phyloP scores from a whole-genome alignment of 345 rosid genomes.

The Linum usitatissimum region DNA sequence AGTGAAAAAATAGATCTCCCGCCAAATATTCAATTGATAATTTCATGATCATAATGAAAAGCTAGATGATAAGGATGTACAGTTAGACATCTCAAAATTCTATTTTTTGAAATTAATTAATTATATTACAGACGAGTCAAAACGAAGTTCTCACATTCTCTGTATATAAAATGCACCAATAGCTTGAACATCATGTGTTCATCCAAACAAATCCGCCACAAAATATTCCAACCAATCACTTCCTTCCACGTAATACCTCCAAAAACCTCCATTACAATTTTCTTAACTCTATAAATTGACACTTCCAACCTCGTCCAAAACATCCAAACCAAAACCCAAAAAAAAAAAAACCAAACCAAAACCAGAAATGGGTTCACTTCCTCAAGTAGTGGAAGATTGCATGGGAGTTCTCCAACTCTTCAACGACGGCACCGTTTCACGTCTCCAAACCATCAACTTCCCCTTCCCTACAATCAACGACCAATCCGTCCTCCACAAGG shows the following conservation, averaged over 20 bases:
- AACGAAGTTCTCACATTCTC: too few species aligned
- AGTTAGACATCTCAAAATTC: too few species aligned
- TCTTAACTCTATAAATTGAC: background rate
- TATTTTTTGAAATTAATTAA: too few species aligned
- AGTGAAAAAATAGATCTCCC: too few species aligned
- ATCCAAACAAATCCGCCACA: background rate
- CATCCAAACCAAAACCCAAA: background rate
- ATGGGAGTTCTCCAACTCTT: slow-evolving; percentile 49
- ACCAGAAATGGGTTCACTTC: slow-evolving; percentile 8
- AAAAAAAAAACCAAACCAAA: too few species aligned
- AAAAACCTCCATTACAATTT: background rate
- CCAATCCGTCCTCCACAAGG: slow-evolving; percentile 39
- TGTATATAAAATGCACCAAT: background rate
- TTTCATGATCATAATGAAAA: too few species aligned
- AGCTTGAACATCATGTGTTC: background rate
- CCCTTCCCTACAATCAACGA: slow-evolving; percentile 21
- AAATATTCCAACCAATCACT: background rate
- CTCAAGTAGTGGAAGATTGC: slow-evolving; percentile 56
- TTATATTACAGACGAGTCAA: too few species aligned
- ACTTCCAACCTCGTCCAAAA: background rate
- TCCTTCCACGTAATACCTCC: background rate
- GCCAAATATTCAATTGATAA: too few species aligned
- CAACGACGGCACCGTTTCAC: slow-evolving; percentile 49
- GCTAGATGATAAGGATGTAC: too few species aligned
- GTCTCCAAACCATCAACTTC: slow-evolving; percentile 28